Evolutionary conservation across 1,284 basidiomycete species (phyloP).

Genomic region (Cryptococcus jaspeensis): DNA sequence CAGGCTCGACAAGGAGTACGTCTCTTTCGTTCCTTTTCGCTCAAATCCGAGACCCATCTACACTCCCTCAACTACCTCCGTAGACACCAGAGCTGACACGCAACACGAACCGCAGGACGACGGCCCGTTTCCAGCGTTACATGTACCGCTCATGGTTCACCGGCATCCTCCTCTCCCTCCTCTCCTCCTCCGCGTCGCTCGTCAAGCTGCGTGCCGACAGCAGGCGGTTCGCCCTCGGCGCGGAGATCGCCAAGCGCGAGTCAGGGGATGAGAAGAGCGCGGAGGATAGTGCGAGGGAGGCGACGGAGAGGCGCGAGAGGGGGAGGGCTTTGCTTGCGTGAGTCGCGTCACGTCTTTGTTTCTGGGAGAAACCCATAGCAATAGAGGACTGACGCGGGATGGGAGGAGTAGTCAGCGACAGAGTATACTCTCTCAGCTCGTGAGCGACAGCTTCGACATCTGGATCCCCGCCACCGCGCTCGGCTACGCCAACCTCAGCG

Average conservation of each 20-base stretch:
- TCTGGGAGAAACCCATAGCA: neutral
- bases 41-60: neutral
- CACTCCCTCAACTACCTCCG: neutral
- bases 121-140: slow-evolving; percentile 63
- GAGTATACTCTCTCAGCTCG: slow-evolving; percentile 45
- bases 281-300: slow-evolving; percentile 32
- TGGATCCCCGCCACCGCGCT: slow-evolving; percentile 86
- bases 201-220: slow-evolving; percentile 49
- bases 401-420: slow-evolving; percentile 40
- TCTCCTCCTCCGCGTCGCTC: slow-evolving; percentile 54
- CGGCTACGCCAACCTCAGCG: slow-evolving; percentile 75
- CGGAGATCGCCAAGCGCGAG: slow-evolving; percentile 35
- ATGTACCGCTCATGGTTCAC: slow-evolving; percentile 88
- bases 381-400: neutral
- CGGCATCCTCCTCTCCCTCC: slow-evolving; percentile 77
- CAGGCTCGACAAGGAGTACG: slow-evolving; percentile 54
- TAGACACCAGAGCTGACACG: neutral
- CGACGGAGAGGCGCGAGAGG: slow-evolving; percentile 44
- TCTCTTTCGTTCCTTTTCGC: slow-evolving; percentile 3
- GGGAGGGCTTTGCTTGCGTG: slow-evolving; percentile 47
- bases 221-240: slow-evolving; percentile 39
- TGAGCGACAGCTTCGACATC: slow-evolving; percentile 54
- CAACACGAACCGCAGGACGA: neutral
- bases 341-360: slow-evolving; percentile 7
- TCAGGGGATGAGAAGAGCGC: slow-evolving; percentile 32